These are phyloP conservation scores for Geopyxis carbonaria DNA, from an alignment of 495 filamentous ascomycete genomes.

Conservation along the genomic window DNA sequence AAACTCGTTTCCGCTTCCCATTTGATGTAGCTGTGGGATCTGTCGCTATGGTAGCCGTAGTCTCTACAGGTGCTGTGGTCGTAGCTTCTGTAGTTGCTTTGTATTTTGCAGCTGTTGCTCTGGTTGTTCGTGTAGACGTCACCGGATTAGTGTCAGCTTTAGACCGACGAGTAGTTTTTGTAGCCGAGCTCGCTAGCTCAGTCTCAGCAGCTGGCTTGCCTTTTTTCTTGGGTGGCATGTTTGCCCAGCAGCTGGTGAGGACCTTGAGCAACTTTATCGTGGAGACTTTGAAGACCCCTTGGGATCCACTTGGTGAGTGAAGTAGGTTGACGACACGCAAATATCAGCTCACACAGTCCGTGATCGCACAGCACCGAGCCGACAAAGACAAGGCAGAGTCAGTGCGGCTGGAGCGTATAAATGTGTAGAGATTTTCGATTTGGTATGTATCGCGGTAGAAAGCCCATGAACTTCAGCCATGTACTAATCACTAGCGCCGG, in stretches of 20 bases:
- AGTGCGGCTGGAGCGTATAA: too few species aligned
- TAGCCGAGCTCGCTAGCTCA: background rate
- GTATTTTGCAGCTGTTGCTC: background rate
- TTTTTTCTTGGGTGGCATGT: constrained; percentile 22
- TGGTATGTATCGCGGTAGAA: too few species aligned
- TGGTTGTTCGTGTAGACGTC: background rate
- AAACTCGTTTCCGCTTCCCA: constrained; percentile 1
- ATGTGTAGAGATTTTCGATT: too few species aligned
- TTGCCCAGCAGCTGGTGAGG: background rate
- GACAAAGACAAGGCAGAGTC: too few species aligned
- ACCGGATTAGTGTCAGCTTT: background rate
- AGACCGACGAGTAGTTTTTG: background rate
- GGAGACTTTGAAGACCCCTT: too few species aligned
- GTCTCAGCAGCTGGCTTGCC: background rate
- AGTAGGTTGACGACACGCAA: too few species aligned
- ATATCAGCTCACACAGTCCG: too few species aligned
- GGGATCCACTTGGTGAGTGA: too few species aligned
- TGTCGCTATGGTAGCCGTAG: background rate
- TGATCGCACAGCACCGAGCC: too few species aligned
- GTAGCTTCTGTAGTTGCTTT: background rate
- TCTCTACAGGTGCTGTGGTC: background rate
- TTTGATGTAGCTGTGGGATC: background rate
- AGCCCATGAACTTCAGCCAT: too few species aligned
- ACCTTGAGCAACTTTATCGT: background rate
- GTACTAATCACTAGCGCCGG: too few species aligned